Evolutionary conservation across 1,139 yeast species (phyloP).

Genomic region (Suhomyces terraborum): DNA sequence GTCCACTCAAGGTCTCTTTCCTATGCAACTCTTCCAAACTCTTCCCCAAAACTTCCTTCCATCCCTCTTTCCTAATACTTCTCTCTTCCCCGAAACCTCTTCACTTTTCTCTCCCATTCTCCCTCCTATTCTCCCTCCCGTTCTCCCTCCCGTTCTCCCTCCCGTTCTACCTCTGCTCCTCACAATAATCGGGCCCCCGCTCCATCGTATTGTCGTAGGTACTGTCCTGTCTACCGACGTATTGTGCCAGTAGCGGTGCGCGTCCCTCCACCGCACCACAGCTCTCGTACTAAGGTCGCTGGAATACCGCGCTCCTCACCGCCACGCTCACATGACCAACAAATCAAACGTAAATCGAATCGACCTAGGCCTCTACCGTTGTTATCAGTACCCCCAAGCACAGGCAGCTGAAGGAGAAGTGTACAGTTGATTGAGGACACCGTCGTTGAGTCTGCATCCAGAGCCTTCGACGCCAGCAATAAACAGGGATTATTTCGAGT

Average conservation of each 20-base stretch:
- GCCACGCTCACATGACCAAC: constrained; percentile 4
- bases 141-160: too few species aligned
- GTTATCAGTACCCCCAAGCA: constrained; percentile 3
- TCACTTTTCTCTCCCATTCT: too few species aligned
- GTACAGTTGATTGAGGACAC: background rate
- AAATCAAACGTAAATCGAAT: constrained; percentile 3
- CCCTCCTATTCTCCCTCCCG: too few species aligned
- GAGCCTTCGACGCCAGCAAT: background rate
- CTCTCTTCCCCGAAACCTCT: too few species aligned
- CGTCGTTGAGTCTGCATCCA: background rate
- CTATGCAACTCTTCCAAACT: too few species aligned
- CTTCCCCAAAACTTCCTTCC: too few species aligned
- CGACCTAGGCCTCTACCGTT: background rate
- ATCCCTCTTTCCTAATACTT: too few species aligned
- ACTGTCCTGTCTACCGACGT: too few species aligned
- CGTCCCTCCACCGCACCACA: background rate
- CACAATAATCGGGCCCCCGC: background rate
- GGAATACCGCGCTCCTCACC: background rate
- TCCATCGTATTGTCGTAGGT: background rate
- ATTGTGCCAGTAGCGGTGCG: too few species aligned
- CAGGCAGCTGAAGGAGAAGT: background rate
- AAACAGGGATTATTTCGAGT: background rate
- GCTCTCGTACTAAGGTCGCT: too few species aligned
- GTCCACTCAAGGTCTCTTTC: too few species aligned
- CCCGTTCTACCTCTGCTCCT: too few species aligned